Evolutionary conservation across 768 basidiomycete species (phyloP), one percentile per base, ranked within the genome.

Genomic region (Pleurotus djamor): DNA sequence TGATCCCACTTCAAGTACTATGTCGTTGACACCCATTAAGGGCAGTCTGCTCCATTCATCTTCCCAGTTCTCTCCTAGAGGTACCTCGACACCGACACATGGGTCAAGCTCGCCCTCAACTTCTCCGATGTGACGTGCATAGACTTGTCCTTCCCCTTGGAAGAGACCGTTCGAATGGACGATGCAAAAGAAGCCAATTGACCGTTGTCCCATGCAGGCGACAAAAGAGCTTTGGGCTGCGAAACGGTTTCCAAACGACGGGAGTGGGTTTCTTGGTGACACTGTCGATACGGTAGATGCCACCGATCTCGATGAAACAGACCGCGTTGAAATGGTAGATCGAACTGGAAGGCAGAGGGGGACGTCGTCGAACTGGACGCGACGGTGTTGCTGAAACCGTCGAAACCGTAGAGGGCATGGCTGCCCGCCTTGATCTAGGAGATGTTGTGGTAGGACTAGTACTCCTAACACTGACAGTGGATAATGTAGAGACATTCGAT

Each of bases 71-170:
- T 82, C 83, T 44, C 77, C 79, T 16, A 93, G 76, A 0, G 92
- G 91, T 9, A 94, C 91, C 69, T 96, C 94, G 14, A 96, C 91
- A 12, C 94, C 94, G 5, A n/a, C n/a, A n/a, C n/a, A n/a, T n/a
- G n/a, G n/a, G 0, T 93, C 94, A 4, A 68, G 64, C 70, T 94
- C 91, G 38, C 93, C 94, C 51, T 83, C 80, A 1, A 96, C 86
- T 67, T 93, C 91, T 4, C 91, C 94, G 55, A 96, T 93, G 68
- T 96, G 95, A 4, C 93, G 77, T 17, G 92, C 94, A 66, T 86
- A 89, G 0, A 3, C 36, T 64, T 64, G 10, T 54, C 69, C 35
- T 64, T 64, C 17, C 54, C 54, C 58, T 60, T 54, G 41, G 60
- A 44, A 21, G 50, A 3, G 7, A 44, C 52, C 48, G 47, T 45